Conservation (phyloP, 2,329 filamentous ascomycete species). For the Fusarium coicis region DNA sequence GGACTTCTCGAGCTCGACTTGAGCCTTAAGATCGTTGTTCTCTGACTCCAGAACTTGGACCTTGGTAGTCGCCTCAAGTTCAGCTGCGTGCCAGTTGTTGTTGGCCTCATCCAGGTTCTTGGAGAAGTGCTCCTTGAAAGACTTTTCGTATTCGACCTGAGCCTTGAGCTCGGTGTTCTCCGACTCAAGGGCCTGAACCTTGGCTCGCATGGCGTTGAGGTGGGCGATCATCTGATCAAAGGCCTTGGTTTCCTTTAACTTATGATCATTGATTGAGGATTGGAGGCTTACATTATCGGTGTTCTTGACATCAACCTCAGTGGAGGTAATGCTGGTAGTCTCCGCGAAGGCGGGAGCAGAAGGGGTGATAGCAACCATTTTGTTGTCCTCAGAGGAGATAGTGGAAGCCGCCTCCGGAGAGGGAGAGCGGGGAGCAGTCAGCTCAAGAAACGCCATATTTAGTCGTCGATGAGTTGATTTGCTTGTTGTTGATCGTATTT, state of each 20-base stretch:
- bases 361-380: neutral
- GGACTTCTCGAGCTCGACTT: neutral
- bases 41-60: neutral
- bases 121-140: rapidly evolving
- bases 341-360: neutral
- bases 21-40: neutral
- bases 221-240: neutral
- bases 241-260: neutral
- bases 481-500: rapidly evolving
- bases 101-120: neutral
- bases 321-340: rapidly evolving
- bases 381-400: neutral
- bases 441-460: neutral
- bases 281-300: neutral
- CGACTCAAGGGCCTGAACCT: neutral
- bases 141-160: neutral
- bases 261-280: neutral
- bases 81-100: neutral
- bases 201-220: neutral
- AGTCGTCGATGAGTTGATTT: neutral
- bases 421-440: neutral
- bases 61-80: neutral
- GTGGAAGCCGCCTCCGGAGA: neutral
- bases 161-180: neutral
- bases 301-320: too few species aligned